These are phyloP conservation scores for Ottelia alismoides DNA, from an alignment of 106 monocot genomes.

Conservation along the genomic window DNA sequence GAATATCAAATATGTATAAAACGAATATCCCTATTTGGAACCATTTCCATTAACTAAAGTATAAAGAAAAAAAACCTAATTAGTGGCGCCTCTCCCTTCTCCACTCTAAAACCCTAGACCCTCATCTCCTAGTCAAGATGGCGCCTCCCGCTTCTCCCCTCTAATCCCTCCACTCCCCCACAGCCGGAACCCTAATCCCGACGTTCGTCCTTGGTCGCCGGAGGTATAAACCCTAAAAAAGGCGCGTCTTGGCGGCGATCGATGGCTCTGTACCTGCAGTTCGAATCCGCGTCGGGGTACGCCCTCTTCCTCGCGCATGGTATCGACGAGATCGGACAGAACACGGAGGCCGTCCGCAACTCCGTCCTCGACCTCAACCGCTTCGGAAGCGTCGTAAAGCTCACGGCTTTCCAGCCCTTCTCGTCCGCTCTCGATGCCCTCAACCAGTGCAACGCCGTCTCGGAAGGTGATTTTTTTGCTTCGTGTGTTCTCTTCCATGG, in stretches of 20 bases:
- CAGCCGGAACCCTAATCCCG: background rate
- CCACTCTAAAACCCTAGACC: too few relatives aligned
- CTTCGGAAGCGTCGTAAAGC: conserved; percentile 72
- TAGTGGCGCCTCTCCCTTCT: too few relatives aligned
- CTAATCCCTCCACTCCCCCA: background rate
- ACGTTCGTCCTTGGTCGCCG: background rate
- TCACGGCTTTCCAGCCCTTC: conserved; percentile 78
- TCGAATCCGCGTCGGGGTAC: conserved; percentile 83
- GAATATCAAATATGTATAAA: too few relatives aligned
- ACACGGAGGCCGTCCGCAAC: conserved; percentile 57
- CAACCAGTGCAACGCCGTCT: conserved; percentile 89
- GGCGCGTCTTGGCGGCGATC: too few relatives aligned
- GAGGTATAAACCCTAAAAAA: background rate
- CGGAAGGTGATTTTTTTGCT: conserved; percentile 87
- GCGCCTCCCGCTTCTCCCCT: background rate
- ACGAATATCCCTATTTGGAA: too few relatives aligned
- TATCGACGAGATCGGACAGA: conserved; percentile 90
- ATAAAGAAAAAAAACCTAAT: too few relatives aligned
- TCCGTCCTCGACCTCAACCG: conserved; percentile 67
- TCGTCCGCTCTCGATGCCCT: conserved; percentile 84
- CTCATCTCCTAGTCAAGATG: too few relatives aligned
- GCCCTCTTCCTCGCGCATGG: conserved; percentile 70
- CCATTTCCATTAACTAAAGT: too few relatives aligned
- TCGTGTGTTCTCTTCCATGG: too few relatives aligned
- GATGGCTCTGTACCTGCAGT: conserved; percentile 76